Conservation (phyloP, 2,329 filamentous ascomycete genomes). For the Fusarium bactridioides region DNA sequence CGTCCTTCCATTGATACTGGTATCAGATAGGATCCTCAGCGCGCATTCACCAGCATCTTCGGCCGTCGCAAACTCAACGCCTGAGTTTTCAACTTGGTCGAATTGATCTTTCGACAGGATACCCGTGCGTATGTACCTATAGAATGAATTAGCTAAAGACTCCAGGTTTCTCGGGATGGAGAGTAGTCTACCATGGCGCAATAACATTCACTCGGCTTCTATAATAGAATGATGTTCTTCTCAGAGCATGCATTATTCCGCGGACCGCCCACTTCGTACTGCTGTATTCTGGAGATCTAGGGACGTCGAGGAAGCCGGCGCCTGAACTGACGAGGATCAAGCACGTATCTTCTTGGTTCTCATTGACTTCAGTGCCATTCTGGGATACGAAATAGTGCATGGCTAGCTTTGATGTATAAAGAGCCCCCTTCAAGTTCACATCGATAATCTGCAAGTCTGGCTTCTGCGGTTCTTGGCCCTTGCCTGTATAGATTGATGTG, state of each 20-base stretch:
- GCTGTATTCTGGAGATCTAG: background rate
- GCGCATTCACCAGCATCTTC: conserved; percentile 4
- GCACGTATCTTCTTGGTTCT: background rate
- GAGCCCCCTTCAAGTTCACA: background rate
- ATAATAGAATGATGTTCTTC: background rate
- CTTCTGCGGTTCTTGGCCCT: background rate
- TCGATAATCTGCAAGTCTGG: background rate
- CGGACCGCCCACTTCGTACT: conserved; percentile 8
- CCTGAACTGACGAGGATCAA: background rate
- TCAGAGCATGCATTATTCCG: conserved; percentile 3
- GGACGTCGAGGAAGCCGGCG: background rate
- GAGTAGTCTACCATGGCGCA: background rate
- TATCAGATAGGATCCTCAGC: background rate
- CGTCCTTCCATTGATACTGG: background rate
- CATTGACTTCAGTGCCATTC: background rate
- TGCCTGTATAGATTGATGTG: background rate
- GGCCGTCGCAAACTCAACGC: background rate
- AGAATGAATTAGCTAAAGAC: rapidly evolving
- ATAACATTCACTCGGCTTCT: background rate
- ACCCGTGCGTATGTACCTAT: background rate
- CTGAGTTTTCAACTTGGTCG: background rate
- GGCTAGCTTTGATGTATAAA: background rate
- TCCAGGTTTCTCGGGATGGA: rapidly evolving
- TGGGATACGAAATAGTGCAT: background rate
- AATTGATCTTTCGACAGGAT: background rate